A percentile compares a stretch with the other conserved stretches of the same genome.
Conservation (phyloP, 2,329 filamentous ascomycete genomes). For the Hymenoscyphus scutula region DNA sequence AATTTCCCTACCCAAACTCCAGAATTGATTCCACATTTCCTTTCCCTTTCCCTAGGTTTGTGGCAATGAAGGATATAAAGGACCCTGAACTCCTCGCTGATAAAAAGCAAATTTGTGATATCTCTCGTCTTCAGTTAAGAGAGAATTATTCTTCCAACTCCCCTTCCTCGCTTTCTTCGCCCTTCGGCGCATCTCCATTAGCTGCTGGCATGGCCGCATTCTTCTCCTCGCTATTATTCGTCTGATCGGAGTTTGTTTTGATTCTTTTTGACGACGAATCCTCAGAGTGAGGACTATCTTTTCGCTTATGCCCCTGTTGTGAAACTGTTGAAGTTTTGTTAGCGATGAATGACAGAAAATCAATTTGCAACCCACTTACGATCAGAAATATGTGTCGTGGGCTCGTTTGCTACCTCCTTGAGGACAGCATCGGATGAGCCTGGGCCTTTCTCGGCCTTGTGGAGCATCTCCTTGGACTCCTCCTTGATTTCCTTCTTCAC, state of each 20-base stretch:
- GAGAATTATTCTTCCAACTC: slow-evolving; percentile 26
- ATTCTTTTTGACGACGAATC: slow-evolving; percentile 18
- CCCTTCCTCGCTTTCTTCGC: slow-evolving; percentile 28
- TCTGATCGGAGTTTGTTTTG: slow-evolving; percentile 14
- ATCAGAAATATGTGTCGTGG: slow-evolving; percentile 26
- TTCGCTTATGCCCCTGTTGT: slow-evolving; percentile 22
- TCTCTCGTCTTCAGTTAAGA: background rate
- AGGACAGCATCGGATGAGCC: slow-evolving; percentile 28
- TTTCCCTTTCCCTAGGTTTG: background rate
- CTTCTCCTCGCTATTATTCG: background rate
- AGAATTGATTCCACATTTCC: background rate
- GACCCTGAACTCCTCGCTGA: background rate
- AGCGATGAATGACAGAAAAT: slow-evolving; percentile 12
- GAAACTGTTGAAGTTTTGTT: slow-evolving; percentile 1
- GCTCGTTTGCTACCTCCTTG: slow-evolving; percentile 32
- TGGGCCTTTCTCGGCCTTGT: slow-evolving; percentile 7
- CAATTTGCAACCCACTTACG: slow-evolving; percentile 1
- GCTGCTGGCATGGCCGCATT: background rate
- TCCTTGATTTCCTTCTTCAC: background rate
- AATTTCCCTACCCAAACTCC: background rate
- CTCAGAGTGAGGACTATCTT: slow-evolving; percentile 7
- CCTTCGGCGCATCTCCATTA: background rate
- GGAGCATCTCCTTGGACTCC: background rate
- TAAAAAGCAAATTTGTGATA: background rate
- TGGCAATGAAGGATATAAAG: background rate